phyloP scores from a whole-genome alignment of 2,329 filamentous ascomycete genomes.

The Colletotrichum lini region DNA sequence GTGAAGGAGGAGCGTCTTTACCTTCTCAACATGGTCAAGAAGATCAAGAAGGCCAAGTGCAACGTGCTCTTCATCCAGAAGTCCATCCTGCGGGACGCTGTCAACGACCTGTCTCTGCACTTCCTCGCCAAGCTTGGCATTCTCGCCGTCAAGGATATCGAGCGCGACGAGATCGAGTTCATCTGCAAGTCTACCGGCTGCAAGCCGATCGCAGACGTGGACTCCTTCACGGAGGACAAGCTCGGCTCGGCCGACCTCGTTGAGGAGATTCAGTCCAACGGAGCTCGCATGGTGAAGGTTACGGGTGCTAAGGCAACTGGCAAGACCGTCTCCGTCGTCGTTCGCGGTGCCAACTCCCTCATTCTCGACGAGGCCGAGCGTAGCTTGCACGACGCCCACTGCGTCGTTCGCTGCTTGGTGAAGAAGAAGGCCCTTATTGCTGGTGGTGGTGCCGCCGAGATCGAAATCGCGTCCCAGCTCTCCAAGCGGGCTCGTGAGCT shows the following conservation, averaged over 20 bases:
- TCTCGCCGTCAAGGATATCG: slow-evolving; percentile 95
- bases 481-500: slow-evolving; percentile 86
- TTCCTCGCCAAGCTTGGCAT: slow-evolving; percentile 98
- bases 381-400: slow-evolving; percentile 96
- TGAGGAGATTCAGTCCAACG: slow-evolving; percentile 90
- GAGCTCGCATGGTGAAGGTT: slow-evolving; percentile 94
- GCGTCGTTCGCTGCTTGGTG: slow-evolving; percentile 95
- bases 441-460: slow-evolving; percentile 95
- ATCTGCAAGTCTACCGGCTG: slow-evolving; percentile 99
- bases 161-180: slow-evolving; percentile 98
- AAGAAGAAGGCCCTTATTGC: slow-evolving; percentile 99
- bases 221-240: slow-evolving; percentile 99
- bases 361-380: slow-evolving; percentile 98
- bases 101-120: slow-evolving; percentile 97
- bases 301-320: slow-evolving; percentile 87
- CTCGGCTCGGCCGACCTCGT: slow-evolving; percentile 93
- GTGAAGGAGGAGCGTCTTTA: slow-evolving; percentile 99
- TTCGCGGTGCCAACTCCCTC: slow-evolving; percentile 91
- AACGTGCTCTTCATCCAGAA: slow-evolving; percentile 99
- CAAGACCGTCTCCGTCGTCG: slow-evolving; percentile 95
- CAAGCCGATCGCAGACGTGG: slow-evolving; percentile 98
- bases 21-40: slow-evolving; percentile 98
- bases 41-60: slow-evolving; percentile 99
- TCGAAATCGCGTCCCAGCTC: slow-evolving; percentile 92
- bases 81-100: slow-evolving; percentile 95